Evolutionary conservation across 768 basidiomycete species (phyloP), one percentile per base, ranked within the genome.

Genomic region (Podaxis carcinomalis): DNA sequence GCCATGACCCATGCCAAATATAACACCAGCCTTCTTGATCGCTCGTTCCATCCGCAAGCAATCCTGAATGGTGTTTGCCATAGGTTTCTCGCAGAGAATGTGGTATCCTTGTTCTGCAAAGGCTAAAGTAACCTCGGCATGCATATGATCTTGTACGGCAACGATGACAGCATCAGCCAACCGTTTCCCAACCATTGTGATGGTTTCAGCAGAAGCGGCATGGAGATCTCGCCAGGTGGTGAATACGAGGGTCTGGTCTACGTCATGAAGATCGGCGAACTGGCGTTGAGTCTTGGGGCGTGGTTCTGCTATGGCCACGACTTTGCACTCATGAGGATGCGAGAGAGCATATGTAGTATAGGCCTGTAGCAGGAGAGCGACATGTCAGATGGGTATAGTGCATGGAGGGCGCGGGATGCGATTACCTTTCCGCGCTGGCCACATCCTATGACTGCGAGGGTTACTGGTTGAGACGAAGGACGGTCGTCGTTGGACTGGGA

Each of bases 1-100:
- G 91, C 93, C 93, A 67, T 95, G 93, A 1, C 93, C 90, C 80
- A 92, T 85, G 16, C 90, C 93, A 75, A 93, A 95, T 64, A 95
- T 87, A 44, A 84, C 78, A 0, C 83, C 84, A 2, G 87, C 82
- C 36, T 85, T 80, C 71, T 83, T 86, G 32, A 95, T 80, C 0
- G 85, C 89, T 35, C 77, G 75, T 63, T 90, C 86, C 78, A 95
- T 94, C 70, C 77, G 79, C 52, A 95, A 69, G 62, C 93, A 90
- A 64, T 91, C 91, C 56, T 81, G 77, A 39, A 89, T 67, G 56
- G 71, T 83, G 3, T 90, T 93, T 0, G 92, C 90, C 89, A 95
- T 92, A 0, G 93, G 93, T 70, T 95, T 95, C 80, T 95, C 93
- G 72, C 93, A 95, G 21, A 95, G 79, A 59, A 95, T 90, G 66